Conservation (phyloP, 1,139 yeast genomes). For the Saccharomyces hybrid region DNA sequence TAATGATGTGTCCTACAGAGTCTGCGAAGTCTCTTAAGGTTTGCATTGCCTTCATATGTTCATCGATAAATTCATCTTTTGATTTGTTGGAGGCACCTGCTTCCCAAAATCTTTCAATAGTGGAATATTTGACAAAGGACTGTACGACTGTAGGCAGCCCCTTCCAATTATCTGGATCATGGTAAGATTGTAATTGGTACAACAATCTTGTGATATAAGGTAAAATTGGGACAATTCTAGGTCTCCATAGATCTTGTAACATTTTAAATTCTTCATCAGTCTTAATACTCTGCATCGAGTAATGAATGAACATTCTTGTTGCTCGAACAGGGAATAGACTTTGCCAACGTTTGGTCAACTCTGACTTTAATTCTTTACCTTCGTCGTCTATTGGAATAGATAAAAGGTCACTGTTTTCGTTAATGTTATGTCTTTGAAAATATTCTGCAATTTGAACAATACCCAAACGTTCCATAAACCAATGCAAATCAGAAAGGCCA, state of each 20-base stretch:
- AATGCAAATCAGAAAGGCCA: conserved; percentile 79
- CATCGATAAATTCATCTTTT: conserved; percentile 90
- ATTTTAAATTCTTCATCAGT: conserved; percentile 71
- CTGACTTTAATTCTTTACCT: conserved; percentile 68
- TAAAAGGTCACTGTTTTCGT: conserved; percentile 66
- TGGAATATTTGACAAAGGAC: conserved; percentile 78
- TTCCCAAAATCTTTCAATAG: conserved; percentile 96
- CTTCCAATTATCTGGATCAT: conserved; percentile 86
- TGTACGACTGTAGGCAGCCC: conserved; percentile 85
- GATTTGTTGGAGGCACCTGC: conserved; percentile 94
- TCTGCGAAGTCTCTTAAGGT: conserved; percentile 95
- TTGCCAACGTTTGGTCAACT: conserved; percentile 85
- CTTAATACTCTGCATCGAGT: conserved; percentile 82
- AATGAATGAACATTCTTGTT: conserved; percentile 88
- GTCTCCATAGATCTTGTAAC: conserved; percentile 78
- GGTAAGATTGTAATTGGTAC: conserved; percentile 89
- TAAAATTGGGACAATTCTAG: conserved; percentile 82
- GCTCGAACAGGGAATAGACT: conserved; percentile 93
- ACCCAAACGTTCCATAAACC: conserved; percentile 98
- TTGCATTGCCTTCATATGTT: conserved; percentile 87
- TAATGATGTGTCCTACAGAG: conserved; percentile 91
- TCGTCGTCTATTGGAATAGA: conserved; percentile 86
- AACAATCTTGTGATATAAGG: conserved; percentile 85
- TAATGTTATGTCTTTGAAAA: conserved; percentile 73
- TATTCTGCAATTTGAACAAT: conserved; percentile 89